These are phyloP conservation scores for Rachicladosporium sp. DNA, from an alignment of 2,329 filamentous ascomycete genomes.

Conservation along the genomic window DNA sequence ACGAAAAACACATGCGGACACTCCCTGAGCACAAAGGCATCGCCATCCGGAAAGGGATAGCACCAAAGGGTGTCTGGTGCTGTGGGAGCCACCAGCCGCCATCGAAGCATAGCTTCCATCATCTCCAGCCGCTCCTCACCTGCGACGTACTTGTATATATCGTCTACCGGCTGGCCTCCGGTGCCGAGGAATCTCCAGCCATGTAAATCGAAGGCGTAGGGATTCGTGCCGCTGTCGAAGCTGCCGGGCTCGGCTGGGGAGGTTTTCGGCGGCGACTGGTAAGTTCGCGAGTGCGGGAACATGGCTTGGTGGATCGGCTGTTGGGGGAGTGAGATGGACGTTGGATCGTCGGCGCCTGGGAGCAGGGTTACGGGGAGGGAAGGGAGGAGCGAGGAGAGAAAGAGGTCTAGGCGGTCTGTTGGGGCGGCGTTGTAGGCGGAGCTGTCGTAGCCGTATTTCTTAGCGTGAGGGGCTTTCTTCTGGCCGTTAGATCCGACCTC, in stretches of 20 bases:
- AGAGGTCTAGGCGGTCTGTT: conserved; percentile 70
- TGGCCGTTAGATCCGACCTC: conserved; percentile 27
- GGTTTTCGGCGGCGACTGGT: conserved; percentile 34
- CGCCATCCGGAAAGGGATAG: conserved; percentile 89
- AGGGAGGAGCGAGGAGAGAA: conserved; percentile 69
- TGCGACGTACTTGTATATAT: conserved; percentile 76
- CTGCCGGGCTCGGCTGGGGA: conserved; percentile 45
- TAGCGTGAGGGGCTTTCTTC: conserved; percentile 36
- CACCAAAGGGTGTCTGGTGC: conserved; percentile 94
- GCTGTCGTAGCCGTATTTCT: conserved; percentile 92
- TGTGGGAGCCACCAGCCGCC: conserved; percentile 83
- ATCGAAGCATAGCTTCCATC: conserved; percentile 90
- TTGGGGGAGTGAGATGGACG: conserved; percentile 80
- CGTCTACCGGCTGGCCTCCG: conserved; percentile 84
- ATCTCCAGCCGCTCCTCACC: conserved; percentile 66
- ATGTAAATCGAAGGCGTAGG: conserved; percentile 80
- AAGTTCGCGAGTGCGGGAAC: conserved; percentile 65
- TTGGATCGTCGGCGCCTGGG: conserved; percentile 72
- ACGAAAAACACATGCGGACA: conserved; percentile 89
- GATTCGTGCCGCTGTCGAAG: conserved; percentile 85
- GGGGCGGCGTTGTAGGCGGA: conserved; percentile 77
- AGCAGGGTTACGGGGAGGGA: conserved; percentile 80
- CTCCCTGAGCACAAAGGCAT: conserved; percentile 73
- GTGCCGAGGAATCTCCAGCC: conserved; percentile 81
- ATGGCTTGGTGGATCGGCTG: conserved; percentile 88